Conservation (phyloP, 768 basidiomycete genomes). For the Phlebiopsis flavidoalba region DNA sequence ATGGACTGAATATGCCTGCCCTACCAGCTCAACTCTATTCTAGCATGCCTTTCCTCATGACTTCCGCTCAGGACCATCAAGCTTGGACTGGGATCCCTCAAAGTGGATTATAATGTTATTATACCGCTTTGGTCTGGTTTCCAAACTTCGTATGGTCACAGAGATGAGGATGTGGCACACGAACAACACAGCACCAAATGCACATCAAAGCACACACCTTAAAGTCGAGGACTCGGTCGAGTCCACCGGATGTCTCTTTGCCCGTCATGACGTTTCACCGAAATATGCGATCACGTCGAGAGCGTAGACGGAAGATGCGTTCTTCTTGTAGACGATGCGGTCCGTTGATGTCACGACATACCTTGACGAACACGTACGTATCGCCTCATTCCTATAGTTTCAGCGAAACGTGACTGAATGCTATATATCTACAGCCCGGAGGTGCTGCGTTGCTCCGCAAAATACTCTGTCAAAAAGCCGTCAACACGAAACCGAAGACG, state of each 20-base stretch:
- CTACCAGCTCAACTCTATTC: not conserved
- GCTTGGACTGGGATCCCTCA: slow-evolving; percentile 71
- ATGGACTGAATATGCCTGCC: not conserved
- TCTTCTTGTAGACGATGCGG: slow-evolving; percentile 53
- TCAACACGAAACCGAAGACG: not conserved
- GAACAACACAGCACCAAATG: slow-evolving; percentile 42
- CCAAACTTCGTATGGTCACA: slow-evolving; percentile 45
- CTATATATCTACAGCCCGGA: slow-evolving; percentile 45
- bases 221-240: not conserved
- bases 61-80: slow-evolving; percentile 62
- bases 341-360: slow-evolving; percentile 60
- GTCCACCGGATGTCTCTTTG: not conserved
- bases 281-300: slow-evolving; percentile 34
- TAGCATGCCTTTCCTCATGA: slow-evolving; percentile 79
- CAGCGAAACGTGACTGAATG: not conserved
- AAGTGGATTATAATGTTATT: slow-evolving; percentile 70
- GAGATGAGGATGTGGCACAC: slow-evolving; percentile 42
- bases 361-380: slow-evolving; percentile 61
- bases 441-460: slow-evolving; percentile 48
- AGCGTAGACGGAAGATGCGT: slow-evolving; percentile 37
- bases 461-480: slow-evolving; percentile 39
- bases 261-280: slow-evolving; percentile 33
- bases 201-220: slow-evolving; percentile 27
- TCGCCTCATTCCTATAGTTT: not conserved
- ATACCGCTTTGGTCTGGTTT: slow-evolving; percentile 41